A percentile compares a stretch with the other conserved stretches of the same genome.
Conservation (phyloP, 257 asterid genomes). For the Rauvolfia tetraphylla region DNA sequence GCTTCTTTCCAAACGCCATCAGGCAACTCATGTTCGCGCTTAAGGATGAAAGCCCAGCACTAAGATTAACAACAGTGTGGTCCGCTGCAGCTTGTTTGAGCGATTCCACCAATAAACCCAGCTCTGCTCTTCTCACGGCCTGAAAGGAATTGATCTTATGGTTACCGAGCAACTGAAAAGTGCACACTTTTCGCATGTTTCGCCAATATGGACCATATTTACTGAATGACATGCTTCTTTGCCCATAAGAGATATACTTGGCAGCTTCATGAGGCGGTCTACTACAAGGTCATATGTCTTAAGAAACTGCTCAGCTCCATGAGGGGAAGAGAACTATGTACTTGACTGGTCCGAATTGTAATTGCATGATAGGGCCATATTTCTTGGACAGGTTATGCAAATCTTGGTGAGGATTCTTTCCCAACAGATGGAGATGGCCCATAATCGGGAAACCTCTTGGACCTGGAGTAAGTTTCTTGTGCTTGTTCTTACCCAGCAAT, state of each 20-base stretch:
- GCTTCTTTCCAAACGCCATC: not conserved
- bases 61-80: too few relatives aligned
- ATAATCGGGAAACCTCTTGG: not conserved
- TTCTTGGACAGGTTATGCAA: not conserved
- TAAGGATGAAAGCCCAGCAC: conserved; percentile 1
- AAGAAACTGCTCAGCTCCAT: conserved; percentile 44
- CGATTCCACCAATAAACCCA: conserved; percentile 24
- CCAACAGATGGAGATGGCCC: not conserved
- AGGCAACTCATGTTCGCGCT: not conserved
- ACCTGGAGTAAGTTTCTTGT: not conserved
- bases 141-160: conserved; percentile 34
- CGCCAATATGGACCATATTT: conserved; percentile 53
- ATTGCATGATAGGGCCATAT: conserved; percentile 41
- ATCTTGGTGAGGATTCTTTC: conserved; percentile 10
- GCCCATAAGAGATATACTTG: conserved; percentile 33
- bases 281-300: conserved; percentile 39
- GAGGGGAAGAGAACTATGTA: conserved; percentile 38
- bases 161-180: conserved; percentile 36
- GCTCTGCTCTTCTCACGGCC: conserved; percentile 39
- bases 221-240: not conserved
- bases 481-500: not conserved
- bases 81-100: conserved; percentile 11
- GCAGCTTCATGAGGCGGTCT: conserved; percentile 42
- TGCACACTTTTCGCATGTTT: conserved; percentile 47
- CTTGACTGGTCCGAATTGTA: conserved; percentile 31